A percentile compares a stretch with the other conserved stretches of the same genome.
These are phyloP conservation scores for Trichoderma koningii DNA, from an alignment of 2,329 filamentous ascomycete species.

Conservation along the genomic window DNA sequence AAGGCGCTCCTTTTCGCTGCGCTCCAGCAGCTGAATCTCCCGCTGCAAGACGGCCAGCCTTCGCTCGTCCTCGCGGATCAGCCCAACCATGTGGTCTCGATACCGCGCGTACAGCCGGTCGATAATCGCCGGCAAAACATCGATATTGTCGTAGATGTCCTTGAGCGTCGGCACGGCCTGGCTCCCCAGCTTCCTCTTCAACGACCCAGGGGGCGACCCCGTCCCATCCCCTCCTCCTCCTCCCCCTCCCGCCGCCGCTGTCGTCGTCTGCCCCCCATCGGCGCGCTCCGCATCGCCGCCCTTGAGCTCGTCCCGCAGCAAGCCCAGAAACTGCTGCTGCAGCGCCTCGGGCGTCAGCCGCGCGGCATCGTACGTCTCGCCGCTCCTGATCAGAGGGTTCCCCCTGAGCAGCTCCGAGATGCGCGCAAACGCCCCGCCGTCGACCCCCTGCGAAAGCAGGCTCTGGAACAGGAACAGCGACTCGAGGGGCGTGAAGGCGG, in stretches of 20 bases:
- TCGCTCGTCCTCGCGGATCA: slow-evolving; percentile 74
- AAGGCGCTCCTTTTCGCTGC: slow-evolving; percentile 44
- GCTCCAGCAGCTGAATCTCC: slow-evolving; percentile 70
- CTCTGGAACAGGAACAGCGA: slow-evolving; percentile 83
- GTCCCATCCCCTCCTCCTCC: slow-evolving; percentile 44
- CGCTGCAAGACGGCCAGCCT: slow-evolving; percentile 63
- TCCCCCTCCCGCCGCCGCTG: slow-evolving; percentile 19
- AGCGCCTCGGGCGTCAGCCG: slow-evolving; percentile 78
- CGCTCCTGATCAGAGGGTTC: slow-evolving; percentile 71
- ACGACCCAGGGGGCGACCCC: slow-evolving; percentile 58
- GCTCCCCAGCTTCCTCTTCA: slow-evolving; percentile 73
- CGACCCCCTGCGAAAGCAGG: slow-evolving; percentile 67
- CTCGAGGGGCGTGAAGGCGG: slow-evolving; percentile 81
- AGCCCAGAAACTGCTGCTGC: slow-evolving; percentile 72
- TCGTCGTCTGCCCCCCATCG: slow-evolving; percentile 25
- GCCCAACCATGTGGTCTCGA: slow-evolving; percentile 65
- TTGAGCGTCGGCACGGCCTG: slow-evolving; percentile 65
- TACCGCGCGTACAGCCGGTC: slow-evolving; percentile 76
- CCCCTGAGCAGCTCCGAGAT: slow-evolving; percentile 75
- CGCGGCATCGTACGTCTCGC: slow-evolving; percentile 69
- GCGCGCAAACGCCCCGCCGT: slow-evolving; percentile 65
- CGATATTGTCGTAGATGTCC: slow-evolving; percentile 66
- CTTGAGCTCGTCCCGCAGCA: slow-evolving; percentile 73
- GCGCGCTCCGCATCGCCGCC: slow-evolving; percentile 47
- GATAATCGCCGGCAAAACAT: slow-evolving; percentile 70